Base-by-base conservation (phyloP, 306 rosid species). In the Prosopis cineraria region DNA sequence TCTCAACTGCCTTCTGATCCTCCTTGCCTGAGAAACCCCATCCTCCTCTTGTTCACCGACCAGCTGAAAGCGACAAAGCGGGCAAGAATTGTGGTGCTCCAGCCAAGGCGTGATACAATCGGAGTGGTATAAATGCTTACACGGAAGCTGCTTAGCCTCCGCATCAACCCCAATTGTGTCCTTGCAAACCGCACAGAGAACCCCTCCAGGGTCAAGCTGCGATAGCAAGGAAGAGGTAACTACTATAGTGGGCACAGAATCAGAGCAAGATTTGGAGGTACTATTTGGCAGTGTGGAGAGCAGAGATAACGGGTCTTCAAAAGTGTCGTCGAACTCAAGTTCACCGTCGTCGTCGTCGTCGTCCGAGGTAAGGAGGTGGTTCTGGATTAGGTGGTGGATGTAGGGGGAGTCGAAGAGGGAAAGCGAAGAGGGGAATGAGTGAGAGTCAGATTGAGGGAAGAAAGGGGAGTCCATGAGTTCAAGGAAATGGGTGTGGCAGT, bases 91-190 rank as follows among this genome's bases (percentile, higher is more conserved):
- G 30, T 85, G 93, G 27, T 83, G 80, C 0, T 76, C 82, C 11
- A 93, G 91, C 98, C 98, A 93, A 0, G 97, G 98, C 20, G 89
- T 87, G 78, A 93, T 93, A 82, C 97, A 93, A 48, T 90, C 89
- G 2, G 88, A 76, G 74, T 93, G 98, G 74, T 91, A 93, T 2
- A 93, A 80, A 76, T 93, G 98, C 3, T 83, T 81, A 65, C 97
- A 93, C 10, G 97, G 96, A 6, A 93, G 90, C 78, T 86, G 90
- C 53, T 91, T 91, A 14, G 90, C 95, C 8, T 88, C 81, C 0
- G 71, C 81, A 10, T 82, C 85, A 14, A 84, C 69, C 6, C 37
- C 40, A 37, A 91, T 80, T 4, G 72, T 78, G 63, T 93, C 97
- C 68, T 87, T 91, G 73, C 98, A 93, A 1, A 93, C 82, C 20